Evolutionary conservation across 306 rosid species (phyloP).

Genomic region (Psophocarpus tetragonolobus): DNA sequence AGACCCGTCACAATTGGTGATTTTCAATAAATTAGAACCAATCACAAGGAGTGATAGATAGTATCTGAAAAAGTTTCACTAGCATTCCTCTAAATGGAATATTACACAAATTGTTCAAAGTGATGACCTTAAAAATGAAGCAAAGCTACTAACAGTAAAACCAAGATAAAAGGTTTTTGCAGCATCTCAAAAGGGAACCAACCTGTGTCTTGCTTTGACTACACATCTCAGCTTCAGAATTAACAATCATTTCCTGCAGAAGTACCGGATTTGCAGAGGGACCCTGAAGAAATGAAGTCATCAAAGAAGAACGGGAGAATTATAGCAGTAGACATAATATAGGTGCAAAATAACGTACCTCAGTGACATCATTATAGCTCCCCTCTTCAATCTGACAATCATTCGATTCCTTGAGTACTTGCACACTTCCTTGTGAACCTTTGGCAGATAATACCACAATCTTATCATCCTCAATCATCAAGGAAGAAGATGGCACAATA

Average conservation of each 20-base stretch:
- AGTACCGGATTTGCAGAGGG: conserved; percentile 7
- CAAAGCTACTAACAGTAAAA: conserved; percentile 18
- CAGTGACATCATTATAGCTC: conserved; percentile 23
- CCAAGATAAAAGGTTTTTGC: conserved; percentile 17
- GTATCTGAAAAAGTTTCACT: too few species aligned
- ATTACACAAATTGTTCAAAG: not conserved
- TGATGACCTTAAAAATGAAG: not conserved
- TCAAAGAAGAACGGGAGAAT: not conserved
- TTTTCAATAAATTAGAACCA: too few species aligned
- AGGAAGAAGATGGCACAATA: conserved; percentile 24
- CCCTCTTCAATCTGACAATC: conserved; percentile 23
- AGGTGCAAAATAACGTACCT: conserved; percentile 11
- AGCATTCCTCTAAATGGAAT: too few species aligned
- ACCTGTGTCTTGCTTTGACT: conserved; percentile 30
- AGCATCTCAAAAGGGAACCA: conserved; percentile 23
- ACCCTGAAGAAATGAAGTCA: conserved; percentile 27
- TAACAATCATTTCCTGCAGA: conserved; percentile 4
- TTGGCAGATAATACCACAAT: conserved; percentile 15
- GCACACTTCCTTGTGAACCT: not conserved
- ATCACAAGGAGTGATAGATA: too few species aligned
- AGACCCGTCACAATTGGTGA: too few species aligned
- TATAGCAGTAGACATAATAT: not conserved
- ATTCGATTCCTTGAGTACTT: not conserved
- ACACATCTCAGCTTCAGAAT: conserved; percentile 29
- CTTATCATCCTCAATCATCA: conserved; percentile 15